Evolutionary conservation across 2,329 filamentous ascomycete species (phyloP), one percentile per base, ranked within the genome.

Genomic region (Aspergillus pseudoterreus): DNA sequence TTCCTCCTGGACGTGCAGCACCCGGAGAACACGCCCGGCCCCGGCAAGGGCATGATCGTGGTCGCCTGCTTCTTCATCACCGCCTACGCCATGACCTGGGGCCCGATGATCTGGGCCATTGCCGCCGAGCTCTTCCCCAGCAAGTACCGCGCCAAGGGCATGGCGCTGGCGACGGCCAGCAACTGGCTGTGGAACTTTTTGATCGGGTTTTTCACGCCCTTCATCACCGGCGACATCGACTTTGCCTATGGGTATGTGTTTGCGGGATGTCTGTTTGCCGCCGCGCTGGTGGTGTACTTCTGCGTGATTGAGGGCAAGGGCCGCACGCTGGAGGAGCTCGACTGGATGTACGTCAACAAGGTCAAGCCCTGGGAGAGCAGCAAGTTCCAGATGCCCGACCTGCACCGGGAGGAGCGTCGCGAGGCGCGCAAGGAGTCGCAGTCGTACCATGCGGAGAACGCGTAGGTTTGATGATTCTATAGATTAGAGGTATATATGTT

Each of bases 181-280:
- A 92, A 92, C 72, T 92, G 88, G 88, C 53, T 65, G 9, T 87
- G 84, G 83, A 87, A 88, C 67, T 90, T 90, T 70, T 70, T 86
- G 60, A 76, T 88, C 57, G 80, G 82, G 0, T 91, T 91, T 76
- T 90, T 90, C 75, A 90, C 87, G 0, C 84, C 87, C 0, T 90
- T 90, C 68, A 90, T 91, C 66, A 88, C 85, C 0, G 72, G 75
- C 0, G 78, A 80, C 1, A 91, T 91, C 50, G 81, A 86, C 59
- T 91, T 86, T 67, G 78, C 79, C 8, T 90, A 90, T 62, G 87
- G 88, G 2, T 89, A 90, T 56, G 83, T 92, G 39, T 91, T 91
- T 66, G 87, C 87, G 0, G 85, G 78, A 0, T 90, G 86, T 63
- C 87, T 88, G 60, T 71, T 87, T 6, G 73, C 82, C 0, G 85